phyloP scores from a whole-genome alignment of 1,284 basidiomycete genomes.

The Thecaphora thlaspeos region DNA sequence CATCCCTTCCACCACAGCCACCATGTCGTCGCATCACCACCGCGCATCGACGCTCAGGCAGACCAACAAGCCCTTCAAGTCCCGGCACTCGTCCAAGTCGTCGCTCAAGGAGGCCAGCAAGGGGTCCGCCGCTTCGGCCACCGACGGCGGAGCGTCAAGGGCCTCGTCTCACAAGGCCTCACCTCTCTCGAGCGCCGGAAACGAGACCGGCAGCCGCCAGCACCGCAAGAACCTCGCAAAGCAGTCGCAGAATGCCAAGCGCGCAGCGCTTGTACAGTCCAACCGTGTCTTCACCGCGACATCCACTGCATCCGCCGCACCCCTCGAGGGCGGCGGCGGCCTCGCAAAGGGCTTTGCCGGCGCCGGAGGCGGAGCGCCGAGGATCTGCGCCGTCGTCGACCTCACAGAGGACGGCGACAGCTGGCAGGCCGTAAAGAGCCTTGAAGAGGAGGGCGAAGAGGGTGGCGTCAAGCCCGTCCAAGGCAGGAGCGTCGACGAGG shows the following conservation, averaged over 20 bases:
- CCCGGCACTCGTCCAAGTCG: slow-evolving; percentile 53
- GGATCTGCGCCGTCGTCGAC: slow-evolving; percentile 76
- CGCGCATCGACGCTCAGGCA: slow-evolving; percentile 48
- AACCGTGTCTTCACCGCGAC: slow-evolving; percentile 39
- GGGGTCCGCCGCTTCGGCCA: slow-evolving; percentile 21
- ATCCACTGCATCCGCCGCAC: background rate
- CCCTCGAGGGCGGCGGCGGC: slow-evolving; percentile 8
- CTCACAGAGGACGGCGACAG: slow-evolving; percentile 70
- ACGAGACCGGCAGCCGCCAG: slow-evolving; percentile 38
- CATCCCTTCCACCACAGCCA: background rate
- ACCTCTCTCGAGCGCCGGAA: slow-evolving; percentile 39
- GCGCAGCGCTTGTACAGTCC: slow-evolving; percentile 47
- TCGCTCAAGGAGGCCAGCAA: slow-evolving; percentile 42
- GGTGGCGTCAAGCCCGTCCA: slow-evolving; percentile 56
- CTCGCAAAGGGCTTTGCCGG: slow-evolving; percentile 62
- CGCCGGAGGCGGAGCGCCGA: slow-evolving; percentile 68
- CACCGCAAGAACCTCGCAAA: slow-evolving; percentile 50
- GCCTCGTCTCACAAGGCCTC: slow-evolving; percentile 37
- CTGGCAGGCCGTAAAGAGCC: slow-evolving; percentile 63
- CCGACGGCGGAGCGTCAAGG: slow-evolving; percentile 13
- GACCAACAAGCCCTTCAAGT: slow-evolving; percentile 55
- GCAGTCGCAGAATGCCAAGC: slow-evolving; percentile 46
- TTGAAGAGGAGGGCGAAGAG: slow-evolving; percentile 70
- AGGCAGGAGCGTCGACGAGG: slow-evolving; percentile 43
- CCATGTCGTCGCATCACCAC: slow-evolving; percentile 45